Evolutionary conservation across 352 stramenopile species (phyloP).

Genomic region (Pelagophyceae sp.): DNA sequence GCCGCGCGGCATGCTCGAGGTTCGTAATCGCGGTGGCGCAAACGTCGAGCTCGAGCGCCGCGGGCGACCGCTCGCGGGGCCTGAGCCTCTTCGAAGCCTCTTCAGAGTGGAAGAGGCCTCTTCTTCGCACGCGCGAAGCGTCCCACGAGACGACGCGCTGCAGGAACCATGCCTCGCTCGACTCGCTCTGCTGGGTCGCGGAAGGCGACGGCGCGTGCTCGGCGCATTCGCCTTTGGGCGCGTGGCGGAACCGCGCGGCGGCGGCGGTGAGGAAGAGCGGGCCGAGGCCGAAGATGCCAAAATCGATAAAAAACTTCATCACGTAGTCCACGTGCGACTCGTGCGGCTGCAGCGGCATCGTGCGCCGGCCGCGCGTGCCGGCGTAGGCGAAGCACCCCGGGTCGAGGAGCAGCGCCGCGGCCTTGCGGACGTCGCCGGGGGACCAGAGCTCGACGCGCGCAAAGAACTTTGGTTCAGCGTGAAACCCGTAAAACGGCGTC

Average conservation of each 20-base stretch:
- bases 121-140: too few species aligned
- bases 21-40: too few species aligned
- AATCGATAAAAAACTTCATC: not conserved
- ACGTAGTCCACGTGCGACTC: not conserved
- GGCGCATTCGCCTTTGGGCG: not conserved
- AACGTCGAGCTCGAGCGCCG: too few species aligned
- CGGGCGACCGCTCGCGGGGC: too few species aligned
- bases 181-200: too few species aligned
- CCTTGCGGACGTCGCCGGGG: not conserved
- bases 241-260: not conserved
- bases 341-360: not conserved
- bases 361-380: too few species aligned
- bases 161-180: too few species aligned
- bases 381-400: not conserved
- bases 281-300: not conserved
- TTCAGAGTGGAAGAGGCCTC: too few species aligned
- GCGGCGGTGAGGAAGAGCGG: not conserved
- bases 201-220: too few species aligned
- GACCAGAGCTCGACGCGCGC: not conserved
- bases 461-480: not conserved
- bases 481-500: conserved; percentile 3
- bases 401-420: not conserved
- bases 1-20: too few species aligned
- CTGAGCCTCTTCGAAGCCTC: too few species aligned
- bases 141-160: too few species aligned